Conservation (phyloP, 257 asterid genomes). For the Linderniella brevidens region DNA sequence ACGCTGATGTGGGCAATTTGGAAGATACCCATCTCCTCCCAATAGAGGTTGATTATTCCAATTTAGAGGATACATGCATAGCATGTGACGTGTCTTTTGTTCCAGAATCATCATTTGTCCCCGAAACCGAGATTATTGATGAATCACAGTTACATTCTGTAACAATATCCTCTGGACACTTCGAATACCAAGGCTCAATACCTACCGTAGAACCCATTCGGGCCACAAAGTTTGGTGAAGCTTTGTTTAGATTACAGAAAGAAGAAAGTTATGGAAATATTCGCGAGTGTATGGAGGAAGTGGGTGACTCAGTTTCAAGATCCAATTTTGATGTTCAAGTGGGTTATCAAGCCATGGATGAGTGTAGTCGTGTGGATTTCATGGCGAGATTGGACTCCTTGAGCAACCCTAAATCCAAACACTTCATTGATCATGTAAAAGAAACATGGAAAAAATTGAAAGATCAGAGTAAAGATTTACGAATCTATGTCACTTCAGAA, state of each 20-base stretch:
- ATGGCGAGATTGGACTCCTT: slow-evolving; percentile 17
- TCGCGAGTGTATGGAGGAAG: slow-evolving; percentile 32
- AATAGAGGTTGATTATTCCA: slow-evolving; percentile 20
- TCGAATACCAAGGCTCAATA: slow-evolving; percentile 19
- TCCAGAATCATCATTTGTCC: slow-evolving; percentile 56
- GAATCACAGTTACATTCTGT: slow-evolving; percentile 32
- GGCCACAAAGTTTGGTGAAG: slow-evolving; percentile 10
- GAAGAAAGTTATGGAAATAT: slow-evolving; percentile 19
- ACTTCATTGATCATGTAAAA: slow-evolving; percentile 25
- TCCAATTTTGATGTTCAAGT: slow-evolving; percentile 27
- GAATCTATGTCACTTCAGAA: slow-evolving; percentile 37
- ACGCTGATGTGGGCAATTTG: slow-evolving; percentile 23
- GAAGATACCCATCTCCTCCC: slow-evolving; percentile 21
- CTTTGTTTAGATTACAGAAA: slow-evolving; percentile 12
- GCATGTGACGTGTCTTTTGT: slow-evolving; percentile 28
- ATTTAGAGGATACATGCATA: slow-evolving; percentile 17
- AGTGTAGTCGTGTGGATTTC: slow-evolving; percentile 69
- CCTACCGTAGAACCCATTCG: slow-evolving; percentile 13
- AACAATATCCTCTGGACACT: slow-evolving; percentile 35
- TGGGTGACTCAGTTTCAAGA: slow-evolving; percentile 41
- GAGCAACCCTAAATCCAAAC: slow-evolving; percentile 15
- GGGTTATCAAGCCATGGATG: slow-evolving; percentile 48
- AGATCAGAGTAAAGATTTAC: slow-evolving; percentile 21
- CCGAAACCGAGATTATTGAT: slow-evolving; percentile 39
- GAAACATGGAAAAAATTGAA: slow-evolving; percentile 66